Conservation (phyloP, 73 alveolate genomes). For the Blepharisma stoltei region DNA sequence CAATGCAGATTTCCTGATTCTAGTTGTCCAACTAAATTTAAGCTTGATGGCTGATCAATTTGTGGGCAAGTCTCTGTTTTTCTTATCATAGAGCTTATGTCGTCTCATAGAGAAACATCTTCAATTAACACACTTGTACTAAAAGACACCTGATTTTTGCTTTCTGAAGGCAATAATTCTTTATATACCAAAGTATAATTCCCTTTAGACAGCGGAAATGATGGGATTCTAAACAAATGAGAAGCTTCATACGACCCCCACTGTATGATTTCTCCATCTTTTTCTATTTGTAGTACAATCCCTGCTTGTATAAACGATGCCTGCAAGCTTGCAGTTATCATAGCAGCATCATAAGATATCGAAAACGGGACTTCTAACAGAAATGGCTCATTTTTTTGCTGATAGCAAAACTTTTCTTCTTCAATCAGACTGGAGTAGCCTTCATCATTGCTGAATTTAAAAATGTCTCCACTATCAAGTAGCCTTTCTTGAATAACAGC, state of each 20-base stretch:
- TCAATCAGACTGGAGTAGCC: background rate
- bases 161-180: background rate
- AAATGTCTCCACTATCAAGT: background rate
- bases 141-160: background rate
- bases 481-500: constrained; percentile 16
- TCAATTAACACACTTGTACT: background rate
- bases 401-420: background rate
- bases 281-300: background rate
- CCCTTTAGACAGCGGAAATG: background rate
- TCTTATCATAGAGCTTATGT: constrained; percentile 7
- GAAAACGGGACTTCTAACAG: background rate
- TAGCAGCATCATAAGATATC: background rate
- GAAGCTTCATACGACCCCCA: constrained; percentile 22
- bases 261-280: background rate
- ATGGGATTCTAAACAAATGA: background rate
- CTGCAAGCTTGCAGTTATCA: background rate
- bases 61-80: constrained; percentile 10
- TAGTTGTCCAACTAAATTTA: background rate
- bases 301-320: background rate
- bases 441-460: background rate
- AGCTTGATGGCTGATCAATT: constrained; percentile 8
- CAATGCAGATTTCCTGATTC: background rate
- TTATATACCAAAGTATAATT: background rate
- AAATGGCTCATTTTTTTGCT: background rate
- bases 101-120: constrained; percentile 13